phyloP scores from a whole-genome alignment of 2,329 filamentous ascomycete genomes.

The Venturia carpophila region DNA sequence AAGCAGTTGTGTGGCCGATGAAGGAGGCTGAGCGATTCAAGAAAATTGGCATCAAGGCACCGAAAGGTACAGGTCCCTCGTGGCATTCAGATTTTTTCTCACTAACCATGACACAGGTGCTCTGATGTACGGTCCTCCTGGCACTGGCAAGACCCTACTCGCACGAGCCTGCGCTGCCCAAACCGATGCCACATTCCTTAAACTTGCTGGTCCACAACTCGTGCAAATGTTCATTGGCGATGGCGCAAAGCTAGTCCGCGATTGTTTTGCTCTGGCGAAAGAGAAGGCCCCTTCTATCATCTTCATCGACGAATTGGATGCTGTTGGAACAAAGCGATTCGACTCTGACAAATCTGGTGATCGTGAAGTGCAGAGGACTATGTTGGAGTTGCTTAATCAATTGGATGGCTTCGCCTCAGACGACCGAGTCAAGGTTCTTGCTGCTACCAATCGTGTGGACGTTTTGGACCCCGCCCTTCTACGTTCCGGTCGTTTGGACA shows the following conservation, averaged over 20 bases:
- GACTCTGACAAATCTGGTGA: conserved; percentile 98
- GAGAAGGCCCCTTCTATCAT: conserved; percentile 99
- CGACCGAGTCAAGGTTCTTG: conserved; percentile 92
- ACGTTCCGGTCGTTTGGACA: conserved; percentile 83
- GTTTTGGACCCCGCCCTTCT: conserved; percentile 87
- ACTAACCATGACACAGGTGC: conserved; percentile 54
- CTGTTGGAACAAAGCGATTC: conserved; percentile 97
- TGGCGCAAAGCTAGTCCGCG: conserved; percentile 91
- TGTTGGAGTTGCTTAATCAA: conserved; percentile 98
- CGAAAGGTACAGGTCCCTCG: conserved; percentile 63
- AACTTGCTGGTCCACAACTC: conserved; percentile 92
- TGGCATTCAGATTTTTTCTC: neutral
- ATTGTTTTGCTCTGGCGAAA: conserved; percentile 95
- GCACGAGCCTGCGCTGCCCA: conserved; percentile 95
- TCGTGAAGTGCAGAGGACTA: conserved; percentile 94
- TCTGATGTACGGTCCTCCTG: conserved; percentile 92
- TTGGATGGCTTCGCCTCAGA: conserved; percentile 96
- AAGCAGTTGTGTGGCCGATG: conserved; percentile 99
- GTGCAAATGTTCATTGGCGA: conserved; percentile 99
- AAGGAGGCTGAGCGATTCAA: conserved; percentile 99
- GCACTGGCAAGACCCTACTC: conserved; percentile 84
- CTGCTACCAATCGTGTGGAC: conserved; percentile 89
- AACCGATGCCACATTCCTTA: conserved; percentile 97
- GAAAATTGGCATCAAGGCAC: conserved; percentile 99
- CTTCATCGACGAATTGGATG: conserved; percentile 99